A percentile compares a stretch with the other conserved stretches of the same genome.
Conservation (phyloP, 352 stramenopile genomes). For the Globisporangium megalacanthum region DNA sequence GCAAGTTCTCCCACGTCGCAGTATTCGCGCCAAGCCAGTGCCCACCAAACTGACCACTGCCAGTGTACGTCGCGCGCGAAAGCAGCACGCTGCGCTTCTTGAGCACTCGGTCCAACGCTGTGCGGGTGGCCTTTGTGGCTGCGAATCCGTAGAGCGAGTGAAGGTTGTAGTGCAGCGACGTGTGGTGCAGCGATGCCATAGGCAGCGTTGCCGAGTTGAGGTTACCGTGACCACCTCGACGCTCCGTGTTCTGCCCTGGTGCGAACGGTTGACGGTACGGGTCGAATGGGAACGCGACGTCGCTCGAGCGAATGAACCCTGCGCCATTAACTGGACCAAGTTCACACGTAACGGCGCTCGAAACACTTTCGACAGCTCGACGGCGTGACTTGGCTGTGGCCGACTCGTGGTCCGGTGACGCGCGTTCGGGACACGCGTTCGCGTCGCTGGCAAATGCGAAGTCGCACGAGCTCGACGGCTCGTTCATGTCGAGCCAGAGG, state of each 20-base stretch:
- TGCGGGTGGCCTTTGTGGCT: conserved; percentile 44
- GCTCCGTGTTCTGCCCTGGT: conserved; percentile 42
- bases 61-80: conserved; percentile 64
- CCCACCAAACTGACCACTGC: conserved; percentile 49
- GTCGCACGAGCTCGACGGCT: conserved; percentile 70
- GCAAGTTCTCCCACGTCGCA: conserved; percentile 78
- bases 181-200: conserved; percentile 61
- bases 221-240: conserved; percentile 47
- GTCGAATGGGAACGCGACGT: conserved; percentile 77
- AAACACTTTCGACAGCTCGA: not conserved
- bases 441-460: conserved; percentile 26
- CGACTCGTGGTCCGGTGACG: not conserved
- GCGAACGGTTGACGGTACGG: conserved; percentile 76
- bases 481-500: conserved; percentile 83
- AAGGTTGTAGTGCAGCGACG: conserved; percentile 81
- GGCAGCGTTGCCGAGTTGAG: conserved; percentile 73
- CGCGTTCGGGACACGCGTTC: conserved; percentile 22
- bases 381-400: not conserved
- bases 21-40: conserved; percentile 53
- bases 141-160: conserved; percentile 81
- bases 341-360: conserved; percentile 1
- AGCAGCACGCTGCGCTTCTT: conserved; percentile 59
- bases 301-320: conserved; percentile 57
- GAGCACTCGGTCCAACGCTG: conserved; percentile 43
- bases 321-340: not conserved